Conservation (phyloP, 2,329 filamentous ascomycete species). For the Ciborinia camelliae region DNA sequence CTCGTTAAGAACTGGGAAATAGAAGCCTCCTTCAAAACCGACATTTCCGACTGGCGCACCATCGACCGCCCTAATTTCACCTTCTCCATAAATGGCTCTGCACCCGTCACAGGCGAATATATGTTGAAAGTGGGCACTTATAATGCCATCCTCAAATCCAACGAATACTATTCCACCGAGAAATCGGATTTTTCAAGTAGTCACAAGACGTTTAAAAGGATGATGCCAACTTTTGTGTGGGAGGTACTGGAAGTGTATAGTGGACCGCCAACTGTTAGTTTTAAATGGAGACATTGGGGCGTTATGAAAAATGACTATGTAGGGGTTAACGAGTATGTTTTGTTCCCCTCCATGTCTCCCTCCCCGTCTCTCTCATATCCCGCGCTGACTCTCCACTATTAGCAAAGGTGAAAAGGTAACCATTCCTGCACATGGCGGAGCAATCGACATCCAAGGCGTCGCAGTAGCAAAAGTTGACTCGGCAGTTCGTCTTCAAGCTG, state of each 20-base stretch:
- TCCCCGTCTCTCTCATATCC: too few species aligned
- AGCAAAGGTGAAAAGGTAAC: slow-evolving; percentile 62
- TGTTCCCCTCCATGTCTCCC: neutral
- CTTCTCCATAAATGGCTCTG: slow-evolving; percentile 61
- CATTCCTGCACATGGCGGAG: slow-evolving; percentile 56
- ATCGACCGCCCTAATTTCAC: slow-evolving; percentile 57
- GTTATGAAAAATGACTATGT: slow-evolving; percentile 64
- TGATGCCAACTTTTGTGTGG: slow-evolving; percentile 72
- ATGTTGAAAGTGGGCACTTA: slow-evolving; percentile 68
- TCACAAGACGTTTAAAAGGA: slow-evolving; percentile 69
- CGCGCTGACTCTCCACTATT: slow-evolving; percentile 22
- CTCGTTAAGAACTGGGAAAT: slow-evolving; percentile 73
- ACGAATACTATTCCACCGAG: slow-evolving; percentile 61
- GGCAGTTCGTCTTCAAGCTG: slow-evolving; percentile 52
- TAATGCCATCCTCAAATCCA: slow-evolving; percentile 62
- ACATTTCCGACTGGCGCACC: slow-evolving; percentile 61
- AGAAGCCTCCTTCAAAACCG: slow-evolving; percentile 64
- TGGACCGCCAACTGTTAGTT: slow-evolving; percentile 58
- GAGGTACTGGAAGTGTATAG: slow-evolving; percentile 67
- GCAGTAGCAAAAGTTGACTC: slow-evolving; percentile 61
- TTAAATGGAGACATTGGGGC: slow-evolving; percentile 68
- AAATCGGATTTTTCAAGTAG: slow-evolving; percentile 60
- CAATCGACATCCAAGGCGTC: slow-evolving; percentile 62
- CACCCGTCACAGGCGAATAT: slow-evolving; percentile 54
- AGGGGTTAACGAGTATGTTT: slow-evolving; percentile 44